Evolutionary conservation across 2,329 filamentous ascomycete genomes (phyloP).

Genomic region (Xylariaceae sp.): DNA sequence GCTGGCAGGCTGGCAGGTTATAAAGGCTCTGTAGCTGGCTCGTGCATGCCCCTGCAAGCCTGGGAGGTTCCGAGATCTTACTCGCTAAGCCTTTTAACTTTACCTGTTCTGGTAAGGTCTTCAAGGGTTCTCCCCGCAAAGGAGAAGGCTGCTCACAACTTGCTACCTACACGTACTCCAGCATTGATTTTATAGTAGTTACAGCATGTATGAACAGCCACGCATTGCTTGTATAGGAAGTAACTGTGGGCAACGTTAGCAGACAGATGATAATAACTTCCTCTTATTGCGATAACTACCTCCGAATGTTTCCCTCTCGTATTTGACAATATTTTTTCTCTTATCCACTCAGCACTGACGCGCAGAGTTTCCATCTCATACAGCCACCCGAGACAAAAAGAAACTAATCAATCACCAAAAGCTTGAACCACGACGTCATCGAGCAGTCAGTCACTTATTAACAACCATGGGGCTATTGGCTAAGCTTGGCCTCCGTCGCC

Average conservation of each 20-base stretch:
- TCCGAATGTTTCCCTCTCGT: no score
- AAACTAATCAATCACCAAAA: background rate
- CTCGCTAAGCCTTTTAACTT: background rate
- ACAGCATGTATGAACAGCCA: no score
- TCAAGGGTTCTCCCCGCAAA: no score
- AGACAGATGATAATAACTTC: no score
- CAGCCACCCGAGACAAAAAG: background rate
- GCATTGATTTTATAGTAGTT: no score
- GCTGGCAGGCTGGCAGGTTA: no score
- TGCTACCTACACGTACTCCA: no score
- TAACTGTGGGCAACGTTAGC: no score
- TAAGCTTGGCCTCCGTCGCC: slow-evolving; percentile 55
- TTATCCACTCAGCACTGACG: background rate
- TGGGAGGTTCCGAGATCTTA: slow-evolving; percentile 14
- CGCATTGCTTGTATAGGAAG: no score
- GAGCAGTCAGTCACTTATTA: background rate
- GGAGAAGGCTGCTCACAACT: no score
- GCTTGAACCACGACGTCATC: slow-evolving; percentile 11
- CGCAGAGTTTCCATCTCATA: background rate
- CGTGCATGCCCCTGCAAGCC: slow-evolving; percentile 23
- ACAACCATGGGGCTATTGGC: slow-evolving; percentile 53
- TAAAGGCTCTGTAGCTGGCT: slow-evolving; percentile 24
- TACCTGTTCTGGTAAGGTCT: background rate
- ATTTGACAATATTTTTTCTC: background rate
- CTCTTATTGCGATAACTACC: no score